Base-by-base conservation (phyloP, 306 rosid species). In the Dryas drummondii region DNA sequence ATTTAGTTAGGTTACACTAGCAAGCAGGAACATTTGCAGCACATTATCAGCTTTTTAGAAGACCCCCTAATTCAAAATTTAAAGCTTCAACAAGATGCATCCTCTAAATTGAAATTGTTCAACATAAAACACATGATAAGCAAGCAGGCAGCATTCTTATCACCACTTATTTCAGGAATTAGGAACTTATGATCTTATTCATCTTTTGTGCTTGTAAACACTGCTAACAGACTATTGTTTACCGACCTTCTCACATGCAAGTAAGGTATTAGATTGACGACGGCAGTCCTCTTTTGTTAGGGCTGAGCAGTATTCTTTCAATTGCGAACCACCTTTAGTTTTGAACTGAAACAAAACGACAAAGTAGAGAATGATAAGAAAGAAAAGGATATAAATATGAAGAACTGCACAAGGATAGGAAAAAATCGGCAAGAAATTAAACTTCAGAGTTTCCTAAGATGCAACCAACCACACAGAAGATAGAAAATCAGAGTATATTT, bases 261-360 rank as follows among this genome's bases (percentile, higher is more conserved):
- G 82, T 76, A 86, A 77, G 46, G 96, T 88, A 84, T 94, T 89
- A 56, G 92, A 81, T 66, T 89, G 99, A 61, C 92, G 97, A 4
- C 96, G 82, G 69, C 98, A 96, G 75, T 96, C 99, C 84, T 92
- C 99, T 86, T 94, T 96, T 32, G 99, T 96, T 69, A 96, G 85
- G 73, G 89, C 86, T 70, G 93, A 85, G 82, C 99, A 92, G 83
- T 92, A 96, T 78, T 89, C 91, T 84, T 87, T 89, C 80, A 96
- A 81, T 76, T 87, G 94, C 51, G 98, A 83, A 74, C 97, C 96
- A 67, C 98, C 99, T 85, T 86, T 90, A 49, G 93, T 90, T 88
- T 89, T 92, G 85, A 96, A 92, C 99, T 96, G 88, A 73, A 90
- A 49, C 63, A 75, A 27, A 68, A 27, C 37, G 3, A 32, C 37